phyloP scores from a whole-genome alignment of 768 basidiomycete species.

The Peribolospora kevripleyi region DNA sequence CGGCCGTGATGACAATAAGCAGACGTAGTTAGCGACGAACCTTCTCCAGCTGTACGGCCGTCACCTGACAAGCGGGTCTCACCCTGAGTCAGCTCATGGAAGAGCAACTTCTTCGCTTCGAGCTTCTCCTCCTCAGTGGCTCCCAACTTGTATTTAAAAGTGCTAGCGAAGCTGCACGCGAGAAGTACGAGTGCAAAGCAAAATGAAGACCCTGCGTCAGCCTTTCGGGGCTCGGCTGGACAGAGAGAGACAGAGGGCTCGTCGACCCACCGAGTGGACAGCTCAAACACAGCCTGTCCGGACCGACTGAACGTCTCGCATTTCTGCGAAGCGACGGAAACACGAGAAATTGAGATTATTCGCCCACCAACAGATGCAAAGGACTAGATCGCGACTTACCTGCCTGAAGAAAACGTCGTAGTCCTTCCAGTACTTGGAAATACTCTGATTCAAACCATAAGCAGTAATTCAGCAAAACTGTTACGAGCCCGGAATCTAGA shows the following conservation, averaged over 20 bases:
- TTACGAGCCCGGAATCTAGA: too few species aligned
- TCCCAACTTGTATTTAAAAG: too few species aligned
- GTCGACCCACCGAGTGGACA: slow-evolving; percentile 61
- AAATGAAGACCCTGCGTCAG: too few species aligned
- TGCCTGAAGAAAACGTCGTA: slow-evolving; percentile 92
- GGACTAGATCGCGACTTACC: slow-evolving; percentile 28
- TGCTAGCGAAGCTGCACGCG: too few species aligned
- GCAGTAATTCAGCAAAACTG: too few species aligned
- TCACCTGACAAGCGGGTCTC: slow-evolving; percentile 6
- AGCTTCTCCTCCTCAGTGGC: slow-evolving; percentile 13
- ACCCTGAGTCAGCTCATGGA: slow-evolving; percentile 81
- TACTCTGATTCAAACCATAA: slow-evolving; percentile 20
- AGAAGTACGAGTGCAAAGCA: too few species aligned
- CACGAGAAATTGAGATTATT: neutral
- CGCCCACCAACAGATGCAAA: neutral
- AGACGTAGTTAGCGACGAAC: neutral
- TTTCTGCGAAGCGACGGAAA: slow-evolving; percentile 19
- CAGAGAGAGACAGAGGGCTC: slow-evolving; percentile 26
- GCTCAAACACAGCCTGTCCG: slow-evolving; percentile 69
- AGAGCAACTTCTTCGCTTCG: slow-evolving; percentile 43
- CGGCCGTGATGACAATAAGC: too few species aligned
- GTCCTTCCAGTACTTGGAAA: slow-evolving; percentile 66
- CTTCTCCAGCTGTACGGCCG: neutral
- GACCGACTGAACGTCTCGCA: slow-evolving; percentile 93
- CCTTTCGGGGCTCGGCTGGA: too few species aligned